These are phyloP conservation scores for Discostella stelligera DNA, from an alignment of 352 stramenopile genomes.

Conservation along the genomic window DNA sequence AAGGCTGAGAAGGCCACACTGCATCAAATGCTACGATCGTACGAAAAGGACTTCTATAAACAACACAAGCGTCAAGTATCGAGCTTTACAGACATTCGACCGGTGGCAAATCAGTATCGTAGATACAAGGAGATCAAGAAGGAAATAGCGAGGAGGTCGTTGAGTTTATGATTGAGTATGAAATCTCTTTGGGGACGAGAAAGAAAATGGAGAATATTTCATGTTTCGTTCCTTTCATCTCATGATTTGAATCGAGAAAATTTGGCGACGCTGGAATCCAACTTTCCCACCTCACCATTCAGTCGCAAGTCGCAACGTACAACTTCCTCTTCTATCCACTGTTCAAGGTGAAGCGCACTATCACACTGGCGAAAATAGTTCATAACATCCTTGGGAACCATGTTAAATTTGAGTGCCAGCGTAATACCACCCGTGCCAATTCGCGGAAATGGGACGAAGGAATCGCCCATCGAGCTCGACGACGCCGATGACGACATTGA, in stretches of 20 bases:
- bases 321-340: too few relatives aligned
- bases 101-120: slow-evolving; percentile 83
- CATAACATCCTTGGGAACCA: too few relatives aligned
- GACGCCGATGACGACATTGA: slow-evolving; percentile 15
- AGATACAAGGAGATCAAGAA: slow-evolving; percentile 88
- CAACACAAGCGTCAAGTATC: slow-evolving; percentile 81
- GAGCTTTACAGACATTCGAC: slow-evolving; percentile 84
- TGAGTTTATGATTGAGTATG: not conserved
- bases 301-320: too few relatives aligned
- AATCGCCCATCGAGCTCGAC: slow-evolving; percentile 33
- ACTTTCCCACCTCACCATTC: too few relatives aligned
- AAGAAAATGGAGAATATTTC: not conserved
- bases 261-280: too few relatives aligned
- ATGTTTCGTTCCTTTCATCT: not conserved
- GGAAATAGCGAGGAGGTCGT: slow-evolving; percentile 55
- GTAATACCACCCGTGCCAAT: too few relatives aligned
- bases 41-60: slow-evolving; percentile 83
- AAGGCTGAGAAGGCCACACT: slow-evolving; percentile 80
- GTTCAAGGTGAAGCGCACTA: too few relatives aligned
- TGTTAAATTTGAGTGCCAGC: too few relatives aligned
- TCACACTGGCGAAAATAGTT: too few relatives aligned
- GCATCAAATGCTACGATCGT: slow-evolving; percentile 85
- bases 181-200: not conserved
- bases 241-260: not conserved
- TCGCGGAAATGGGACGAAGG: slow-evolving; percentile 5